A percentile compares a stretch with the other conserved stretches of the same genome.
Evolutionary conservation across 768 basidiomycete genomes (phyloP).

Genomic region (Mycena albidolilacea): DNA sequence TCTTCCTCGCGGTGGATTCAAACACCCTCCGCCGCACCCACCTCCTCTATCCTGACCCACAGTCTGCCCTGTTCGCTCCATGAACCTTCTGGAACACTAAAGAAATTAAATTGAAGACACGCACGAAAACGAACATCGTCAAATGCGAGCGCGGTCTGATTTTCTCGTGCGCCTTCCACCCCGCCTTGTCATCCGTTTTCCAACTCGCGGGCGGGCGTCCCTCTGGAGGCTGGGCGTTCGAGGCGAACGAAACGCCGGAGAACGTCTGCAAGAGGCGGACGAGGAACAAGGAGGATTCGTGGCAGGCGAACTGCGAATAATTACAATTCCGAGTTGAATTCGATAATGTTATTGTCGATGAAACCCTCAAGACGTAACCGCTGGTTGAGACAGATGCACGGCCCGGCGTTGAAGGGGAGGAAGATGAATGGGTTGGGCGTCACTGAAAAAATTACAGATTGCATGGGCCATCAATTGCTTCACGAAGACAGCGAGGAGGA

Average conservation of each 20-base stretch:
- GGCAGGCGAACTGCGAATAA: conserved; percentile 69
- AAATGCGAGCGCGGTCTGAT: conserved; percentile 63
- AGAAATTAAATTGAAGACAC: conserved; percentile 27
- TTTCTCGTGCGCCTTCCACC: conserved; percentile 62
- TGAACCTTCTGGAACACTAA: not conserved
- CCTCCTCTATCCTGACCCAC: conserved; percentile 3
- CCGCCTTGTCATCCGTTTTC: conserved; percentile 49
- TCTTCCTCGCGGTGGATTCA: not conserved
- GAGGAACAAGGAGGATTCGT: conserved; percentile 76
- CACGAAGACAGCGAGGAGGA: too few species aligned
- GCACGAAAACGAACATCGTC: conserved; percentile 66
- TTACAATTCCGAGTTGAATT: not conserved
- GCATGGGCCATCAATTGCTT: too few species aligned
- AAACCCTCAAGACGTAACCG: conserved; percentile 47
- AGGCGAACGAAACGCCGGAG: conserved; percentile 59
- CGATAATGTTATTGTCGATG: not conserved
- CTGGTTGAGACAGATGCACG: conserved; percentile 66
- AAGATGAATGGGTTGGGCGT: conserved; percentile 54
- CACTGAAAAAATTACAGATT: conserved; percentile 4
- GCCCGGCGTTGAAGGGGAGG: conserved; percentile 67
- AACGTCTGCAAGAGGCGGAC: conserved; percentile 72
- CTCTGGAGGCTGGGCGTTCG: conserved; percentile 59
- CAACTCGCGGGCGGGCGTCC: conserved; percentile 63
- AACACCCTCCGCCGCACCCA: not conserved
- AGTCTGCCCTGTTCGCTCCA: not conserved